Conservation (phyloP, 2,329 filamentous ascomycete genomes). For the Fusarium sp. region DNA sequence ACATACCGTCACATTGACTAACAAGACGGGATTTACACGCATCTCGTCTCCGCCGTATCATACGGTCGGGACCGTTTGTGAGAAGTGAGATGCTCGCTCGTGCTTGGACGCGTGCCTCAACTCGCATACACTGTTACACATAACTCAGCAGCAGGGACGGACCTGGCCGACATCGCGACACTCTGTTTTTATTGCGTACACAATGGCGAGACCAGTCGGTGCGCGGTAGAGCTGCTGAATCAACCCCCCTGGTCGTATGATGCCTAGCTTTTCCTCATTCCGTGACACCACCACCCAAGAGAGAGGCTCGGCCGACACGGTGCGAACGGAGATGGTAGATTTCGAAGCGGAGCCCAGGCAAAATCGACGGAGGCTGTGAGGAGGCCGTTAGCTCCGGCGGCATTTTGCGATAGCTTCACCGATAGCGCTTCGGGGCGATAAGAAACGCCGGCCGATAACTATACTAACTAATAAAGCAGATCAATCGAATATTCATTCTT, state of each 20-base stretch:
- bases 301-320: slow-evolving; percentile 5
- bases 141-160: slow-evolving; percentile 10
- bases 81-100: background rate
- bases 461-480: background rate
- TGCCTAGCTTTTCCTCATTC: background rate
- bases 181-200: background rate
- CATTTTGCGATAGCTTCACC: slow-evolving; percentile 3
- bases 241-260: slow-evolving; percentile 27
- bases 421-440: background rate
- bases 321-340: slow-evolving; percentile 3
- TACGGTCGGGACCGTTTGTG: background rate
- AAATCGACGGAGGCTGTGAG: background rate
- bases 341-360: background rate
- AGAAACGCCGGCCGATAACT: background rate
- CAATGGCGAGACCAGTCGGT: slow-evolving; percentile 4
- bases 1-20: slow-evolving; percentile 2
- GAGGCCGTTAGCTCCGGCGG: background rate
- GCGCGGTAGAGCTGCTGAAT: background rate
- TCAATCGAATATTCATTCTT: background rate
- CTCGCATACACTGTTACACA: background rate
- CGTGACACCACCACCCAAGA: background rate
- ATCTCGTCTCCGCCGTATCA: background rate
- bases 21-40: slow-evolving; percentile 2
- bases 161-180: slow-evolving; percentile 16
- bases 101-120: background rate